phyloP scores from a whole-genome alignment of 139 green algal genomes.

The Nannochloris sp. region DNA sequence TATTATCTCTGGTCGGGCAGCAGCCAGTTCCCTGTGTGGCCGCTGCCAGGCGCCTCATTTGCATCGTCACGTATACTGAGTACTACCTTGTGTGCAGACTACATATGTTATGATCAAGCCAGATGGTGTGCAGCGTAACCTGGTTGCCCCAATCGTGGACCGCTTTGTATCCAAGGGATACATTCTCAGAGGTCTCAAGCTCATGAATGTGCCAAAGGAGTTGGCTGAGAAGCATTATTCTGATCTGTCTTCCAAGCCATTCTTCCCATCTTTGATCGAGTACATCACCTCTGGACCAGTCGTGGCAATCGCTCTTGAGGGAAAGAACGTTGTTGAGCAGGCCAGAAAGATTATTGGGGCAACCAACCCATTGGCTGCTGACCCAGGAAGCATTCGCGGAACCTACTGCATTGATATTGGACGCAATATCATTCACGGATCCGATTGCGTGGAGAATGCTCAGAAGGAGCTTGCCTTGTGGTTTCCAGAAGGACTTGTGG shows the following conservation, averaged over 20 bases:
- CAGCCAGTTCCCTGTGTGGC: too few relatives aligned
- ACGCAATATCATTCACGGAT: slow-evolving; percentile 83
- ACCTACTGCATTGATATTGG: slow-evolving; percentile 73
- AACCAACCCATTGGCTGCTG: slow-evolving; percentile 74
- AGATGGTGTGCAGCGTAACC: slow-evolving; percentile 85
- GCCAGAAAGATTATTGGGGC: slow-evolving; percentile 82
- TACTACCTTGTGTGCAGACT: slow-evolving; percentile 32
- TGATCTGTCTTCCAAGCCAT: slow-evolving; percentile 80
- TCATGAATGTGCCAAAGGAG: slow-evolving; percentile 65
- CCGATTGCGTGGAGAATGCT: slow-evolving; percentile 85
- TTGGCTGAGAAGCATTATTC: slow-evolving; percentile 85
- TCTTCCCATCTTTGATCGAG: slow-evolving; percentile 75
- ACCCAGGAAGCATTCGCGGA: slow-evolving; percentile 82
- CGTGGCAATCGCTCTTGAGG: slow-evolving; percentile 79
- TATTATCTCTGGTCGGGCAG: too few relatives aligned
- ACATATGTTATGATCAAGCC: slow-evolving; percentile 95
- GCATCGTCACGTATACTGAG: too few relatives aligned
- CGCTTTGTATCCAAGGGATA: slow-evolving; percentile 80
- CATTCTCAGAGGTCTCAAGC: slow-evolving; percentile 73
- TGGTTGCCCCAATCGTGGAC: slow-evolving; percentile 76
- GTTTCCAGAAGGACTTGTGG: slow-evolving; percentile 75
- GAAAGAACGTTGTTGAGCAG: slow-evolving; percentile 59
- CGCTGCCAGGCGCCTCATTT: too few relatives aligned
- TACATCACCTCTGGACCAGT: slow-evolving; percentile 83
- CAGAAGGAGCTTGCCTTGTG: slow-evolving; percentile 93